Percentiles rank a stretch among this genome's conserved stretches.
These are phyloP conservation scores for Elsinoe arachidis DNA, from an alignment of 2,329 filamentous ascomycete genomes.

Conservation along the genomic window DNA sequence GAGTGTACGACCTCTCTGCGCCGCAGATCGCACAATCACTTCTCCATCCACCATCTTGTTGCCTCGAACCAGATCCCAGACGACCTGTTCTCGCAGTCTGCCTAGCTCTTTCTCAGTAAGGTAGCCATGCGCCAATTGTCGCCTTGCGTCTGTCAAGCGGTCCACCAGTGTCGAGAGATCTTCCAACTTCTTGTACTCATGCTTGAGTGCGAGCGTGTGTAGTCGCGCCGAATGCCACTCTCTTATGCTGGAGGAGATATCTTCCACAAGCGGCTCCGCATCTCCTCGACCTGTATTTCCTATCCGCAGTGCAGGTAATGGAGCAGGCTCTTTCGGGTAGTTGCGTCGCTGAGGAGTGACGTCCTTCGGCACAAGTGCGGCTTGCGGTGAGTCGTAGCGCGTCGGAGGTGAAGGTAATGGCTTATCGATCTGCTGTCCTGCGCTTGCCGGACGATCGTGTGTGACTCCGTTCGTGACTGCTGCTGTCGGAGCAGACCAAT, in stretches of 20 bases:
- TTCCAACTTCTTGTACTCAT: constrained; percentile 73
- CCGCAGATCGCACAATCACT: constrained; percentile 87
- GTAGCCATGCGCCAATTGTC: constrained; percentile 89
- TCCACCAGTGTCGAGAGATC: constrained; percentile 72
- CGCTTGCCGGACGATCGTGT: background rate
- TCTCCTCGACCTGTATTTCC: constrained; percentile 50
- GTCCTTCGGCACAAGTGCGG: constrained; percentile 11
- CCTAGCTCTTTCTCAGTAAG: constrained; percentile 77
- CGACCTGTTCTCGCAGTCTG: constrained; percentile 74
- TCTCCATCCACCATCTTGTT: constrained; percentile 93
- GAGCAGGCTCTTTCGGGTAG: constrained; percentile 71
- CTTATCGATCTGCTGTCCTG: background rate
- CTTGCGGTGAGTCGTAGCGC: constrained; percentile 10
- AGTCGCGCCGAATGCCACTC: constrained; percentile 98
- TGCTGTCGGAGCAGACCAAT: constrained; percentile 2
- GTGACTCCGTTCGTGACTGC: constrained; percentile 2
- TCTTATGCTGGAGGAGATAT: constrained; percentile 90
- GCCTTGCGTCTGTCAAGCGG: constrained; percentile 72
- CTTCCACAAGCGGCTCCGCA: constrained; percentile 93
- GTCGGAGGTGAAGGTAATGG: constrained; percentile 5
- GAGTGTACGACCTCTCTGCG: constrained; percentile 71
- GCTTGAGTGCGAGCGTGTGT: constrained; percentile 76
- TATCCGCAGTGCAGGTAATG: constrained; percentile 94
- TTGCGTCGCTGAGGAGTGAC: constrained; percentile 50
- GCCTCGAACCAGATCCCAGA: constrained; percentile 89